A percentile compares a stretch with the other conserved stretches of the same genome.
These are phyloP conservation scores for Fusarium annulatum DNA, from an alignment of 2,329 filamentous ascomycete species.

Conservation along the genomic window DNA sequence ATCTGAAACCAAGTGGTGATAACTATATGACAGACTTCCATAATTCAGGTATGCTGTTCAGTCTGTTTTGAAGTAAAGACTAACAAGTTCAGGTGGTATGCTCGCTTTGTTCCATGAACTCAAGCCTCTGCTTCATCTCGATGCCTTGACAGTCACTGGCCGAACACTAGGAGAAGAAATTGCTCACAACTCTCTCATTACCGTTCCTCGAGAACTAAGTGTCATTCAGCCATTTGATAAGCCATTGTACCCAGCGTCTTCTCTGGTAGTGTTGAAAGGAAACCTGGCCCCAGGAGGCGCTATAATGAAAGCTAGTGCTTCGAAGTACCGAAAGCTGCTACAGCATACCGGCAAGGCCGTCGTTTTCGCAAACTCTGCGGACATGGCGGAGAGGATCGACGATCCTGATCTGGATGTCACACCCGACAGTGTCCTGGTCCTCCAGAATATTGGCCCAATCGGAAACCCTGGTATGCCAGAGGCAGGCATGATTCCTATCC, in stretches of 20 bases:
- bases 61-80: fast-evolving
- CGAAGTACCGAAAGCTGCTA: slow-evolving; percentile 74
- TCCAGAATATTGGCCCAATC: slow-evolving; percentile 89
- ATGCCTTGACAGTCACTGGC: slow-evolving; percentile 84
- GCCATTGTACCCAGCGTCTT: slow-evolving; percentile 78
- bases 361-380: slow-evolving; percentile 80
- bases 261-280: slow-evolving; percentile 83
- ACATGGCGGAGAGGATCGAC: slow-evolving; percentile 74
- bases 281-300: slow-evolving; percentile 87
- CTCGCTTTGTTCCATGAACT: slow-evolving; percentile 83
- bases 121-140: slow-evolving; percentile 79
- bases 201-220: slow-evolving; percentile 50
- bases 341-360: slow-evolving; percentile 62
- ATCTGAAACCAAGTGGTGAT: slow-evolving; percentile 86
- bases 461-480: slow-evolving; percentile 95
- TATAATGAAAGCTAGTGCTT: slow-evolving; percentile 89
- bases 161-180: slow-evolving; percentile 85
- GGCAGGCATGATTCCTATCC: slow-evolving; percentile 71
- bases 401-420: slow-evolving; percentile 70
- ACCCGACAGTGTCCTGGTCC: slow-evolving; percentile 73
- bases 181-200: slow-evolving; percentile 72
- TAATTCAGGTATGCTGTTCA: slow-evolving; percentile 53
- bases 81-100: slow-evolving; percentile 71
- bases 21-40: slow-evolving; percentile 94
- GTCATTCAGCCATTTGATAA: slow-evolving; percentile 73